phyloP scores from a whole-genome alignment of 805 yeast species.

The Yamadazyma phyllophila region DNA sequence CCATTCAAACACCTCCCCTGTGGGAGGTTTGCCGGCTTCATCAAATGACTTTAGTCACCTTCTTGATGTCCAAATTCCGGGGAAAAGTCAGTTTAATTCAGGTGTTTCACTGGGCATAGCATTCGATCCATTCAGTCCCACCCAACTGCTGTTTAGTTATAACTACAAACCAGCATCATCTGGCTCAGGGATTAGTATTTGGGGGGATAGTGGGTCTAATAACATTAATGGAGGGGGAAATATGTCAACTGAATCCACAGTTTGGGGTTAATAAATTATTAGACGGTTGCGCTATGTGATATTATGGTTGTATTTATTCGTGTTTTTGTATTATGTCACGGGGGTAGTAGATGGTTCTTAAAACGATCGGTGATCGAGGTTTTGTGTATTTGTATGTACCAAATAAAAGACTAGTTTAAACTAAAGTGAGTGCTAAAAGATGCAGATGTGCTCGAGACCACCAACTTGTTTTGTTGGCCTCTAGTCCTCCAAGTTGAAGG shows the following conservation, averaged over 20 bases:
- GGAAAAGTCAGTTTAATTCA: neutral
- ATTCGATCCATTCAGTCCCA: conserved; percentile 4
- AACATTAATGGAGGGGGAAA: neutral
- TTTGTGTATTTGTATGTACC: conserved; percentile 4
- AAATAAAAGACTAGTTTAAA: conserved; percentile 1
- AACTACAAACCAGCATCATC: neutral
- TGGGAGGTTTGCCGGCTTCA: too few relatives aligned
- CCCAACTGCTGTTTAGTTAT: conserved; percentile 1
- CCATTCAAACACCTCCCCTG: neutral
- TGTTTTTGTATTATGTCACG: conserved; percentile 2
- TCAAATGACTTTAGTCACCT: neutral
- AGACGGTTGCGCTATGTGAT: neutral
- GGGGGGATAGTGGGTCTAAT: conserved; percentile 7
- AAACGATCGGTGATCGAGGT: neutral
- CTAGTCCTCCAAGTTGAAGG: neutral
- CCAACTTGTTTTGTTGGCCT: neutral
- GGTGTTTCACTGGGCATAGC: neutral
- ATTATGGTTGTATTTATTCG: conserved; percentile 3
- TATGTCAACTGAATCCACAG: conserved; percentile 6
- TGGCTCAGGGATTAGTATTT: conserved; percentile 3
- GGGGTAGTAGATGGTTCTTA: neutral
- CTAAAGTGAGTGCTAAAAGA: neutral
- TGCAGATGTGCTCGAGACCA: neutral
- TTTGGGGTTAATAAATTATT: conserved; percentile 7
- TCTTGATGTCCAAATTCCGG: neutral